These are phyloP conservation scores for Lentinula raphanica DNA, from an alignment of 768 basidiomycete genomes.

Conservation along the genomic window DNA sequence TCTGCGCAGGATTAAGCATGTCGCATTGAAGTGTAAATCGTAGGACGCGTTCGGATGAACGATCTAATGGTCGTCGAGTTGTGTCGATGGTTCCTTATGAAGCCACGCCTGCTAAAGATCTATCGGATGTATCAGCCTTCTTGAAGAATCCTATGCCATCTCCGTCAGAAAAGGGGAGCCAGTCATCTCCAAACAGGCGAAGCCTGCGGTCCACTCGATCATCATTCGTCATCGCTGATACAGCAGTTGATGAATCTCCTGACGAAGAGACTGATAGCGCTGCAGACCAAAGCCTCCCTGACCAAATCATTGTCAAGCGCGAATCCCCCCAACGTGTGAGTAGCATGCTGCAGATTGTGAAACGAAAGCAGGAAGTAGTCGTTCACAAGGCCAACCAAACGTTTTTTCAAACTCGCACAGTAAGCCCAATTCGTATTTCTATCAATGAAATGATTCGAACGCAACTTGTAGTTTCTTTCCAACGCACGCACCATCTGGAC, in stretches of 20 bases:
- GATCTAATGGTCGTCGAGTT: constrained; percentile 20
- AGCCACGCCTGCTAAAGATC: constrained; percentile 44
- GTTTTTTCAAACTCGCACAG: constrained; percentile 30
- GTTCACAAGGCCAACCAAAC: constrained; percentile 31
- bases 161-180: constrained; percentile 25
- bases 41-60: constrained; percentile 13
- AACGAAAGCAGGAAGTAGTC: constrained; percentile 28
- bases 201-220: constrained; percentile 19
- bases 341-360: constrained; percentile 25
- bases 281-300: constrained; percentile 10
- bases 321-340: constrained; percentile 25
- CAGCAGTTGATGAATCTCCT: constrained; percentile 37
- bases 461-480: constrained; percentile 50
- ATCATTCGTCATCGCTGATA: constrained; percentile 16
- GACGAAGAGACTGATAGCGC: constrained; percentile 22
- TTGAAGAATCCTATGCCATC: constrained; percentile 40
- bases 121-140: constrained; percentile 46
- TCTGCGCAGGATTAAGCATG: not conserved
- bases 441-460: constrained; percentile 5
- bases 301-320: constrained; percentile 34
- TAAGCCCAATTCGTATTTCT: constrained; percentile 18
- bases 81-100: constrained; percentile 31
- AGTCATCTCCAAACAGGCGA: not conserved
- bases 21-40: not conserved
- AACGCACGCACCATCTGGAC: constrained; percentile 59